phyloP scores from a whole-genome alignment of 805 yeast species.

The Peterozyma toletana region DNA sequence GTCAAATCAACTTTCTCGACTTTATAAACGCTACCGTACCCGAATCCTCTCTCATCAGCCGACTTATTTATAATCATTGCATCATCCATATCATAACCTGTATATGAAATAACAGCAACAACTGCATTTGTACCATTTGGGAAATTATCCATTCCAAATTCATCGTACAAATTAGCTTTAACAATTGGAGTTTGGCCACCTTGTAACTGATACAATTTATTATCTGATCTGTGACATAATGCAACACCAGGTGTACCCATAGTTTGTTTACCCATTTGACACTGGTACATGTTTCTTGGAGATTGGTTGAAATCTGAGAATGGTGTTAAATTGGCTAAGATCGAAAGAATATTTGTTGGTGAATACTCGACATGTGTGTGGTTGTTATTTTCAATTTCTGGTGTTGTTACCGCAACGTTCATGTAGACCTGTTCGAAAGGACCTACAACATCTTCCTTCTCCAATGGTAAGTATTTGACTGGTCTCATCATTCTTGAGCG shows the following conservation, averaged over 20 bases:
- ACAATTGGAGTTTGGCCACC: constrained; percentile 97
- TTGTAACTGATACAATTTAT: constrained; percentile 87
- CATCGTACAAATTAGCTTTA: constrained; percentile 87
- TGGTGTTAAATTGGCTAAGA: constrained; percentile 94
- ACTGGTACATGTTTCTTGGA: constrained; percentile 91
- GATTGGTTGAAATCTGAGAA: constrained; percentile 98
- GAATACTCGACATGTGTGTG: constrained; percentile 93
- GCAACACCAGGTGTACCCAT: constrained; percentile 99
- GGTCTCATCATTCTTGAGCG: constrained; percentile 95
- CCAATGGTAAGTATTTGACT: constrained; percentile 82
- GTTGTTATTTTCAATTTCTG: constrained; percentile 71
- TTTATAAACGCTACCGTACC: constrained; percentile 94
- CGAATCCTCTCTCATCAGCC: constrained; percentile 97
- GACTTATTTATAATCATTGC: constrained; percentile 98
- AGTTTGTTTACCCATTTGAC: constrained; percentile 98
- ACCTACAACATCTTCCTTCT: constrained; percentile 81
- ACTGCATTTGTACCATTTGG: constrained; percentile 98
- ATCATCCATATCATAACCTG: constrained; percentile 99
- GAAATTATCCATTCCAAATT: constrained; percentile 96
- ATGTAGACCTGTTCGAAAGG: constrained; percentile 98
- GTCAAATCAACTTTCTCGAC: constrained; percentile 86
- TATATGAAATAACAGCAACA: constrained; percentile 96
- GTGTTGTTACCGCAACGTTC: constrained; percentile 92
- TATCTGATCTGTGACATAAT: constrained; percentile 84
- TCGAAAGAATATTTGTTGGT: constrained; percentile 91